These are phyloP conservation scores for Paecilomyces dactylethromorphus DNA, from an alignment of 2,329 filamentous ascomycete genomes.

Conservation along the genomic window DNA sequence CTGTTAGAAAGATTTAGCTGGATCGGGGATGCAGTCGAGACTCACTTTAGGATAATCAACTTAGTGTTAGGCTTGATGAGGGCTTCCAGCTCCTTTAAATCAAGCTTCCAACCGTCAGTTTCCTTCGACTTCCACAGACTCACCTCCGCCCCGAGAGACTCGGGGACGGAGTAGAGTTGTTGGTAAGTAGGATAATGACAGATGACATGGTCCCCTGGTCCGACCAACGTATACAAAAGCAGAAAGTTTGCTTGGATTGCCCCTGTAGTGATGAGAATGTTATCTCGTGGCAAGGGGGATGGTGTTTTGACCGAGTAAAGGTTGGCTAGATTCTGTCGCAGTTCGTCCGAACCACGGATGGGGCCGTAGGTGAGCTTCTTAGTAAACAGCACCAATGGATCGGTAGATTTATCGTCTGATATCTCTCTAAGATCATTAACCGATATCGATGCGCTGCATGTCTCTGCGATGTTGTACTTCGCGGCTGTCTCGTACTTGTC, in stretches of 20 bases:
- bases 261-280: constrained; percentile 70
- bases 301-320: constrained; percentile 55
- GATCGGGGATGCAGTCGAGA: not conserved
- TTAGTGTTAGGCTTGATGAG: constrained; percentile 49
- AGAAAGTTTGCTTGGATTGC: constrained; percentile 82
- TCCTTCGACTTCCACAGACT: constrained; percentile 66
- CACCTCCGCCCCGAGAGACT: constrained; percentile 68
- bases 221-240: constrained; percentile 65
- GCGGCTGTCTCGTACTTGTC: constrained; percentile 46
- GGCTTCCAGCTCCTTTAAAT: constrained; percentile 58
- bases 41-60: constrained; percentile 57
- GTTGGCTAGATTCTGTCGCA: constrained; percentile 59
- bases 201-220: constrained; percentile 72
- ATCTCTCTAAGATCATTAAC: constrained; percentile 46
- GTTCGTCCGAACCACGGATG: constrained; percentile 59
- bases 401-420: constrained; percentile 46
- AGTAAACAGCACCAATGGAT: constrained; percentile 45
- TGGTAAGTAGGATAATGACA: constrained; percentile 86
- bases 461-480: constrained; percentile 53
- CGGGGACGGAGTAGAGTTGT: constrained; percentile 71
- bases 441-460: constrained; percentile 51
- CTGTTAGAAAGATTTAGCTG: not conserved
- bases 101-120: constrained; percentile 59
- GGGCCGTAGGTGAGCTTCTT: constrained; percentile 64
- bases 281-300: constrained; percentile 47